phyloP scores from a whole-genome alignment of 495 filamentous ascomycete genomes.

The Tuber brumale region DNA sequence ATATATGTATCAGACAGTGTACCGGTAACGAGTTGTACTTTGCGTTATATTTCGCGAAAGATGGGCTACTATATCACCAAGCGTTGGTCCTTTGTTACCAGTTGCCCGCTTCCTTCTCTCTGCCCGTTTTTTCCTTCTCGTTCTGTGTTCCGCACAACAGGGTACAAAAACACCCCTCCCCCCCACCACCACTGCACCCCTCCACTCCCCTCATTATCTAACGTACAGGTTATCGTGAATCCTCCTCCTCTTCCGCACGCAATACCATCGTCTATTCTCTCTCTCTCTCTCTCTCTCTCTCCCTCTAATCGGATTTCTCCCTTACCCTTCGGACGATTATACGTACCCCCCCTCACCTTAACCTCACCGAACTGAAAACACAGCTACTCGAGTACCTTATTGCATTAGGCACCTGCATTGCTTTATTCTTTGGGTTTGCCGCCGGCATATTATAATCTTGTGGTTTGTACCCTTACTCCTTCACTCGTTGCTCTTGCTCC shows the following conservation, averaged over 20 bases:
- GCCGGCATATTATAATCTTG: background rate
- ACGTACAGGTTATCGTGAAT: background rate
- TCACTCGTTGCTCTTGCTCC: background rate
- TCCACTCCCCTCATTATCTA: conserved; percentile 5
- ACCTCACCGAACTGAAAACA: background rate
- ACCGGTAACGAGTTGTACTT: background rate
- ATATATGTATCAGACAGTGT: background rate
- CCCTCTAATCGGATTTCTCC: conserved; percentile 1
- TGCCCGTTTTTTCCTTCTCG: background rate
- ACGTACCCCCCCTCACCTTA: conserved; percentile 2
- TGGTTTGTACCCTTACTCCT: conserved; percentile 4
- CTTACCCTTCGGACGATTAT: conserved; percentile 2
- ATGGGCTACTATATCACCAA: background rate
- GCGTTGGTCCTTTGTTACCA: background rate
- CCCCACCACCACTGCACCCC: conserved; percentile 2
- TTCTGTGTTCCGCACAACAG: background rate
- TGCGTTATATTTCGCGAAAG: background rate
- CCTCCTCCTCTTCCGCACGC: background rate
- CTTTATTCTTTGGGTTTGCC: background rate
- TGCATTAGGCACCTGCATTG: conserved; percentile 1
- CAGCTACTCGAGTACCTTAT: background rate
- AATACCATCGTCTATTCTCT: background rate
- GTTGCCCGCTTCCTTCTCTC: background rate
- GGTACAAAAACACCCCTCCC: conserved; percentile 5
- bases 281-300: background rate